phyloP scores from a whole-genome alignment of 169 alveolate genomes.

The Plasmodium coatneyi region DNA sequence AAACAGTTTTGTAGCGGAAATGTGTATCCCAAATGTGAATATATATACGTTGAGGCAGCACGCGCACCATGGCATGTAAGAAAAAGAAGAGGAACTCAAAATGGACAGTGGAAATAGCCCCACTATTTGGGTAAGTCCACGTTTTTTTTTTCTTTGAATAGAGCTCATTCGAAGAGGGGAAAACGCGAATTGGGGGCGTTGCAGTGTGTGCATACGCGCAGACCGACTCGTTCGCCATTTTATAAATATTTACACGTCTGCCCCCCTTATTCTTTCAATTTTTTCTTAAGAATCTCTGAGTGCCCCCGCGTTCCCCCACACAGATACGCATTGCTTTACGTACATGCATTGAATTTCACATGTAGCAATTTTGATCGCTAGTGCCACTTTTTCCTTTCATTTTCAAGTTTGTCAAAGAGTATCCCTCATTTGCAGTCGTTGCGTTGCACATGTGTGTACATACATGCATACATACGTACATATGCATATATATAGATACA shows the following conservation, averaged over 20 bases:
- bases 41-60: neutral
- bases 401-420: slow-evolving; percentile 46
- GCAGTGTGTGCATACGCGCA: neutral
- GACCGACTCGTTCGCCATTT: neutral
- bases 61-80: neutral
- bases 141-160: neutral
- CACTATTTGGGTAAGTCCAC: neutral
- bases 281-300: neutral
- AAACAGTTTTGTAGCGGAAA: neutral
- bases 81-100: neutral
- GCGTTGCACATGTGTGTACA: neutral
- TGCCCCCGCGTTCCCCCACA: neutral
- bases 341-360: neutral
- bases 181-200: neutral
- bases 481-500: neutral
- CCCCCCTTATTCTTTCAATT: neutral
- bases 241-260: neutral
- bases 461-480: neutral
- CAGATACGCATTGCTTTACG: neutral
- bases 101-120: neutral
- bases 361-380: neutral
- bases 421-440: slow-evolving; percentile 5
- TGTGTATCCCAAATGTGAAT: neutral
- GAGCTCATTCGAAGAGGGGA: neutral
- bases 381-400: neutral